Conservation (phyloP, 805 yeast genomes). For the Yarrowia divulgata region DNA sequence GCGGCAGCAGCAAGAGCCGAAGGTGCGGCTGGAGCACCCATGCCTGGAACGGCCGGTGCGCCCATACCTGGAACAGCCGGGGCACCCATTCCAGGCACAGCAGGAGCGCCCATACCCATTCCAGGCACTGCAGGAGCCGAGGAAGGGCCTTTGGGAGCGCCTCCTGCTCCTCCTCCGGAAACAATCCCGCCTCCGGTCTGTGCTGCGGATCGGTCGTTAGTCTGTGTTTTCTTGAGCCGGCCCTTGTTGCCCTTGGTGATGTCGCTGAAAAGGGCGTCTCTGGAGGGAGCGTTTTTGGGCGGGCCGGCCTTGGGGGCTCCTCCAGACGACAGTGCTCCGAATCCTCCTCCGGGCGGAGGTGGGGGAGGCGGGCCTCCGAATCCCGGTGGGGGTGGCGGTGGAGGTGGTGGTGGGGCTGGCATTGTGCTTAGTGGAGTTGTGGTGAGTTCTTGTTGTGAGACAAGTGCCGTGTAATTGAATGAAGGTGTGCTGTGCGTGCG, state of each 20-base stretch:
- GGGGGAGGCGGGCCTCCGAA: slow-evolving; percentile 51
- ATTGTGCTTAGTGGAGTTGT: slow-evolving; percentile 58
- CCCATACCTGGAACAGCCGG: slow-evolving; percentile 44
- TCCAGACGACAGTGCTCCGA: slow-evolving; percentile 46
- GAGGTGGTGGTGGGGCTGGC: slow-evolving; percentile 68
- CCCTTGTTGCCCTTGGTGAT: slow-evolving; percentile 69
- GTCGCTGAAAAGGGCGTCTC: slow-evolving; percentile 69
- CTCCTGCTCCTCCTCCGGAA: slow-evolving; percentile 15
- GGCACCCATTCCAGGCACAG: slow-evolving; percentile 50
- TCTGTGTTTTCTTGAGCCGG: slow-evolving; percentile 62
- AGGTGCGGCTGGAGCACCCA: slow-evolving; percentile 48
- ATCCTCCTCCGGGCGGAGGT: slow-evolving; percentile 48
- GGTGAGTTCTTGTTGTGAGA: background rate
- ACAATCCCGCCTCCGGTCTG: slow-evolving; percentile 52
- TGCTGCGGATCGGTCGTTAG: slow-evolving; percentile 75
- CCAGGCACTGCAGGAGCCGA: slow-evolving; percentile 44
- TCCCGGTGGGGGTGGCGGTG: slow-evolving; percentile 55
- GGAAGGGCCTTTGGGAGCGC: slow-evolving; percentile 45
- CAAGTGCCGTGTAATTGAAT: background rate
- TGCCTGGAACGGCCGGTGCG: slow-evolving; percentile 43
- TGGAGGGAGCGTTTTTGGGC: slow-evolving; percentile 48
- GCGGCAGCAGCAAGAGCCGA: slow-evolving; percentile 46
- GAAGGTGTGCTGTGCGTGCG: slow-evolving; percentile 12
- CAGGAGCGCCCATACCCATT: slow-evolving; percentile 43
- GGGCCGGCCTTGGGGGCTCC: slow-evolving; percentile 44